These are phyloP conservation scores for Mycena filopes DNA, from an alignment of 768 basidiomycete species.

Conservation along the genomic window DNA sequence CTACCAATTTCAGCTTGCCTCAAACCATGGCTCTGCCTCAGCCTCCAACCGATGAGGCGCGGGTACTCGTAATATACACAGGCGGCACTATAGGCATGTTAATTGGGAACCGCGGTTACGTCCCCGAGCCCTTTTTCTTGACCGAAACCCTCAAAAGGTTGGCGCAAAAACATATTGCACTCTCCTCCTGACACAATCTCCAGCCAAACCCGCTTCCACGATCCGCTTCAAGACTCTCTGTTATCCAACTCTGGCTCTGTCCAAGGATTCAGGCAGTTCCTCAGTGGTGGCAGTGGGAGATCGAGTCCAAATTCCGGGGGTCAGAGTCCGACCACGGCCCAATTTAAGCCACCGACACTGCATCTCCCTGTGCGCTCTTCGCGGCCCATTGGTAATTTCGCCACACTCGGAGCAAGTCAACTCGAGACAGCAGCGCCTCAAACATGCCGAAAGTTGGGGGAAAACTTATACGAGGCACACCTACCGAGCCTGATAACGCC, in stretches of 20 bases:
- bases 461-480: constrained; percentile 76
- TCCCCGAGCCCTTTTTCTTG: constrained; percentile 88
- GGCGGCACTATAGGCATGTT: constrained; percentile 93
- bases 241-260: constrained; percentile 86
- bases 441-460: constrained; percentile 62
- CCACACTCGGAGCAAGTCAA: constrained; percentile 46
- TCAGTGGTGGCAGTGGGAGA: constrained; percentile 74
- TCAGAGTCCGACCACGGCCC: constrained; percentile 36
- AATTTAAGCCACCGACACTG: constrained; percentile 52
- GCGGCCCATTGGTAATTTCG: constrained; percentile 66
- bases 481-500: constrained; percentile 86
- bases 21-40: constrained; percentile 61
- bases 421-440: constrained; percentile 43
- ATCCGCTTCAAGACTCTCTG: constrained; percentile 87
- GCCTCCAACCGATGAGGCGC: constrained; percentile 70
- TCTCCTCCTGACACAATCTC: constrained; percentile 31
- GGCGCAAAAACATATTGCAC: background rate
- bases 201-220: constrained; percentile 90
- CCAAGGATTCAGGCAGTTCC: constrained; percentile 77
- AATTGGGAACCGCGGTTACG: constrained; percentile 78
- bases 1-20: background rate
- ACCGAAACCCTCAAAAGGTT: constrained; percentile 73
- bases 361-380: constrained; percentile 79
- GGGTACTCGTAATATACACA: constrained; percentile 88
- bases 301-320: constrained; percentile 60